phyloP scores from a whole-genome alignment of 345 rosid species.

The Euphorbia peplus region DNA sequence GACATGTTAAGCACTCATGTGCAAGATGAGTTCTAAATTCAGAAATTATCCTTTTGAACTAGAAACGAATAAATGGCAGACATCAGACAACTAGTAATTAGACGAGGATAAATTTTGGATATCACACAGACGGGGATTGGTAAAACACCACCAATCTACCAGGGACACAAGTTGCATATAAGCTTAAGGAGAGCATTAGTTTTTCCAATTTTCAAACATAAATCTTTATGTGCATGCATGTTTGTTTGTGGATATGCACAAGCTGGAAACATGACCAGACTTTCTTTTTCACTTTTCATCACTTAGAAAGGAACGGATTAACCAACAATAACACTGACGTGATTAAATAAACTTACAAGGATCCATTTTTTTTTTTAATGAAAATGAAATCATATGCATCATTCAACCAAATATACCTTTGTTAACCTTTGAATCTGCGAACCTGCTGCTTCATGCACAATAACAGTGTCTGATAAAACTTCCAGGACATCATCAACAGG shows the following conservation, averaged over 20 bases:
- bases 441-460: conserved; percentile 75
- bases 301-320: too few species aligned
- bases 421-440: conserved; percentile 72
- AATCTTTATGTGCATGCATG: background rate
- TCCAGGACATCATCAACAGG: conserved; percentile 70
- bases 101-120: background rate
- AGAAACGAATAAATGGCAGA: background rate
- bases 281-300: too few species aligned
- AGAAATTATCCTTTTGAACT: background rate
- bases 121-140: background rate
- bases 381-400: background rate
- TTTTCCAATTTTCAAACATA: background rate
- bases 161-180: background rate
- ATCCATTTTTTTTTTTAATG: background rate
- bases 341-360: background rate
- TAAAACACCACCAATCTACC: background rate
- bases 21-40: background rate
- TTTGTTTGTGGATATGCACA: background rate
- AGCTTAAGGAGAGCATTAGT: background rate
- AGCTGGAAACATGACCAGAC: too few species aligned
- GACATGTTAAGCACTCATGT: too few species aligned
- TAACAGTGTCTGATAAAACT: conserved; percentile 60
- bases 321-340: background rate
- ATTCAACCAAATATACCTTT: conserved; percentile 44
- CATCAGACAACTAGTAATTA: background rate